These are phyloP conservation scores for Boletus rex-veris DNA, from an alignment of 768 basidiomycete species.

Conservation along the genomic window DNA sequence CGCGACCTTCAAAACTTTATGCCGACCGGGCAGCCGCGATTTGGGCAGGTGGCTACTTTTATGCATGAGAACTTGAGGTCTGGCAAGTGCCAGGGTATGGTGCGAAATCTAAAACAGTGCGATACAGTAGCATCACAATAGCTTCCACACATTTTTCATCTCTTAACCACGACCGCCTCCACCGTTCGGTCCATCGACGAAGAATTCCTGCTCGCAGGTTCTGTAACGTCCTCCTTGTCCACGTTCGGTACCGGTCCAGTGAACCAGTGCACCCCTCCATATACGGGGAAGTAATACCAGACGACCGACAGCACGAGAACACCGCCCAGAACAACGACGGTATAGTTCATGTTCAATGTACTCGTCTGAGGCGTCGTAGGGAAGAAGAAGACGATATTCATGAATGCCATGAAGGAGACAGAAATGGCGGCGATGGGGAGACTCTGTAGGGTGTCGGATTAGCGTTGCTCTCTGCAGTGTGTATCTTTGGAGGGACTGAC, in stretches of 20 bases:
- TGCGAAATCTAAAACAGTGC: too few species aligned
- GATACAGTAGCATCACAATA: too few species aligned
- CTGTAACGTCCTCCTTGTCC: constrained; percentile 7
- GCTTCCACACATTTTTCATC: too few species aligned
- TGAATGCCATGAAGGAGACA: constrained; percentile 63
- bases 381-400: constrained; percentile 61
- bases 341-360: constrained; percentile 64
- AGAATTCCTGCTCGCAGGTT: background rate
- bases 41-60: too few species aligned
- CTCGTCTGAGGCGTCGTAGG: constrained; percentile 48
- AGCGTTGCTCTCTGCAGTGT: background rate
- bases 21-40: too few species aligned
- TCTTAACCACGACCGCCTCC: constrained; percentile 18
- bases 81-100: too few species aligned
- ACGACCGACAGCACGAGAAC: constrained; percentile 51
- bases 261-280: constrained; percentile 74
- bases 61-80: too few species aligned
- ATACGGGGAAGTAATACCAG: constrained; percentile 68
- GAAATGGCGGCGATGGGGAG: constrained; percentile 51
- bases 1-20: too few species aligned
- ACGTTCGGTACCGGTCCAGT: constrained; percentile 56
- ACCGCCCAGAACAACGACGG: constrained; percentile 62
- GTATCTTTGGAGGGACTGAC: constrained; percentile 26
- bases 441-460: constrained; percentile 39
- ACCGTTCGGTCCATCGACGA: constrained; percentile 9